phyloP scores from a whole-genome alignment of 257 asterid species.

The Solanum arcanum region DNA sequence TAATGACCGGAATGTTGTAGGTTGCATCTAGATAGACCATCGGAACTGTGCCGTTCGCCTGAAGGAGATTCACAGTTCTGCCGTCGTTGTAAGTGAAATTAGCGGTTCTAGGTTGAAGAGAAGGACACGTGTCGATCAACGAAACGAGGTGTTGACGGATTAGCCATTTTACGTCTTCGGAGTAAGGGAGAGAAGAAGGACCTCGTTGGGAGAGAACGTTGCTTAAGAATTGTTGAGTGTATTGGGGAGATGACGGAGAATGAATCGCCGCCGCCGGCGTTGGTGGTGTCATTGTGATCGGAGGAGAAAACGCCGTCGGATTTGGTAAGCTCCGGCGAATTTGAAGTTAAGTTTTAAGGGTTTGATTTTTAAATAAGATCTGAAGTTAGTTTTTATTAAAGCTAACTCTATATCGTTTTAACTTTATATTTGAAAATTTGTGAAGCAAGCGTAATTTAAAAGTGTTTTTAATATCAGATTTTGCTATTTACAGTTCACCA shows the following conservation, averaged over 20 bases:
- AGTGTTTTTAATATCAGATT: not conserved
- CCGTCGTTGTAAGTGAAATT: constrained; percentile 94
- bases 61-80: constrained; percentile 72
- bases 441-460: not conserved
- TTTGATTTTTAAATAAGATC: not conserved
- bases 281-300: constrained; percentile 4
- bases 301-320: not conserved
- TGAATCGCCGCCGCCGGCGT: not conserved
- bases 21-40: constrained; percentile 57
- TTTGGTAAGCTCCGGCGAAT: not conserved
- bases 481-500: not conserved
- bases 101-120: constrained; percentile 67
- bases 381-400: not conserved
- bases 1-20: constrained; percentile 75
- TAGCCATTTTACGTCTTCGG: constrained; percentile 69
- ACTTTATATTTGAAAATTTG: not conserved
- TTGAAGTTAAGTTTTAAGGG: not conserved
- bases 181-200: constrained; percentile 65
- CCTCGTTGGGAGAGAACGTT: constrained; percentile 76
- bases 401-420: not conserved
- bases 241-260: constrained; percentile 17
- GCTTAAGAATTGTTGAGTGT: constrained; percentile 66
- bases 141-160: constrained; percentile 69
- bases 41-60: constrained; percentile 84
- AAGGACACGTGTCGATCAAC: constrained; percentile 50